Evolutionary conservation across 2,329 filamentous ascomycete species (phyloP).

Genomic region (Lomentospora prolificans): DNA sequence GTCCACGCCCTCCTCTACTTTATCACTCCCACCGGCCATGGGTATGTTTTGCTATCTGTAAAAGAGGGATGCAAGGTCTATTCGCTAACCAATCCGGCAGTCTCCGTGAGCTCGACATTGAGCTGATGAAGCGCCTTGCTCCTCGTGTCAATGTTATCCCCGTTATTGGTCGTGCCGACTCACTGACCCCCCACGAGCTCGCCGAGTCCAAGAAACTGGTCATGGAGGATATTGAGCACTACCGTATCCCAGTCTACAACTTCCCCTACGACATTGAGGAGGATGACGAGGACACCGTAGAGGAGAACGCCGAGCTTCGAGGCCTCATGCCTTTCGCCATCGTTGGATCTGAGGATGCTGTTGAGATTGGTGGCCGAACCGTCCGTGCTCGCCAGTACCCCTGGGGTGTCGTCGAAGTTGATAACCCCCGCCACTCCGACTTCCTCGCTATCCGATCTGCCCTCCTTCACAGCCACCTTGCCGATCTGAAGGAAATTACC

Average conservation of each 20-base stretch:
- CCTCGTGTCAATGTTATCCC: slow-evolving; percentile 98
- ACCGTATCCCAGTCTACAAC: slow-evolving; percentile 99
- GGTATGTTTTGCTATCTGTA: slow-evolving; percentile 39
- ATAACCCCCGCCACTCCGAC: slow-evolving; percentile 97
- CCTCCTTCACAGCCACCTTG: slow-evolving; percentile 92
- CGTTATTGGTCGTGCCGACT: slow-evolving; percentile 97
- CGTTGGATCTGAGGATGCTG: slow-evolving; percentile 89
- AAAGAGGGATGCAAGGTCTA: background rate
- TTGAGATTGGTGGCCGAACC: slow-evolving; percentile 87
- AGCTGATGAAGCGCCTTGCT: slow-evolving; percentile 98
- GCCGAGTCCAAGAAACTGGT: slow-evolving; percentile 99
- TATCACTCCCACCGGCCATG: slow-evolving; percentile 95
- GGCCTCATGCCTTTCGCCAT: slow-evolving; percentile 99
- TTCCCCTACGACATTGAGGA: slow-evolving; percentile 99
- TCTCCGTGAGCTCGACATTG: slow-evolving; percentile 96
- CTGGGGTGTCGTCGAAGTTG: slow-evolving; percentile 97
- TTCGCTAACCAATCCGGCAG: slow-evolving; percentile 34
- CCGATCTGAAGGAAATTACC: slow-evolving; percentile 98
- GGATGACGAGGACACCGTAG: slow-evolving; percentile 97
- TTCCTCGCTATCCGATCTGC: slow-evolving; percentile 96
- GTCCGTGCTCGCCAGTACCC: slow-evolving; percentile 95
- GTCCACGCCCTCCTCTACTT: slow-evolving; percentile 98
- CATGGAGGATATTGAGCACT: slow-evolving; percentile 99
- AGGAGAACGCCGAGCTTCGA: slow-evolving; percentile 96
- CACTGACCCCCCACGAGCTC: slow-evolving; percentile 88